phyloP scores from a whole-genome alignment of 2,329 filamentous ascomycete genomes.

The Fusarium papillatum region DNA sequence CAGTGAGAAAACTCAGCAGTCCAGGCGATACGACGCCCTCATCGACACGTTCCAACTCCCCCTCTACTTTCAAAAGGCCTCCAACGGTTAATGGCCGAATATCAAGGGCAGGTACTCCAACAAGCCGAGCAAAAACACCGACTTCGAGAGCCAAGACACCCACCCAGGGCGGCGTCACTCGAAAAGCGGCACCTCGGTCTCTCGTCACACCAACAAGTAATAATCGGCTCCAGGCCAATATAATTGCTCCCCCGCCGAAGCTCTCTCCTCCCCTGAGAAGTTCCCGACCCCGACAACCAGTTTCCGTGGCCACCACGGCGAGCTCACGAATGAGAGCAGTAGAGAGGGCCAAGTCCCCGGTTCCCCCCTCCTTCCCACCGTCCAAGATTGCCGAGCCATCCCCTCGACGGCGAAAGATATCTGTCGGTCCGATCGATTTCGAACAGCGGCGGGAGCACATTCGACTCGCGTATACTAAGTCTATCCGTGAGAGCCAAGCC shows the following conservation, averaged over 20 bases:
- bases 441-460: constrained; percentile 86
- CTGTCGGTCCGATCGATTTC: constrained; percentile 85
- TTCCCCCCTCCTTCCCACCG: constrained; percentile 48
- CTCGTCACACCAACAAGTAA: constrained; percentile 65
- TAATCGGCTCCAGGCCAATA: constrained; percentile 78
- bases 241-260: constrained; percentile 78
- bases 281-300: constrained; percentile 83
- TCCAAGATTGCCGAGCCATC: constrained; percentile 53
- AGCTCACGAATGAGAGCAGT: constrained; percentile 76
- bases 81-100: constrained; percentile 55
- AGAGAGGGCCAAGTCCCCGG: constrained; percentile 67
- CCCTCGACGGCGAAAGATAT: constrained; percentile 65
- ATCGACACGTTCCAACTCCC: constrained; percentile 70
- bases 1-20: constrained; percentile 59
- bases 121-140: constrained; percentile 56
- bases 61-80: constrained; percentile 59
- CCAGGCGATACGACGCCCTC: constrained; percentile 62
- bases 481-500: constrained; percentile 81
- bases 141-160: constrained; percentile 60
- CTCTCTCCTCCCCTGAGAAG: constrained; percentile 85
- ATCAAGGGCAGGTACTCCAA: constrained; percentile 53
- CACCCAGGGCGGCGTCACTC: constrained; percentile 50
- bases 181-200: constrained; percentile 57
- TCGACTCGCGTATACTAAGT: constrained; percentile 87
- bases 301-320: constrained; percentile 81